Percentiles rank a stretch among this genome's conserved stretches.
Evolutionary conservation across 495 filamentous ascomycete species (phyloP).

Genomic region (Daldinia caldariorum): DNA sequence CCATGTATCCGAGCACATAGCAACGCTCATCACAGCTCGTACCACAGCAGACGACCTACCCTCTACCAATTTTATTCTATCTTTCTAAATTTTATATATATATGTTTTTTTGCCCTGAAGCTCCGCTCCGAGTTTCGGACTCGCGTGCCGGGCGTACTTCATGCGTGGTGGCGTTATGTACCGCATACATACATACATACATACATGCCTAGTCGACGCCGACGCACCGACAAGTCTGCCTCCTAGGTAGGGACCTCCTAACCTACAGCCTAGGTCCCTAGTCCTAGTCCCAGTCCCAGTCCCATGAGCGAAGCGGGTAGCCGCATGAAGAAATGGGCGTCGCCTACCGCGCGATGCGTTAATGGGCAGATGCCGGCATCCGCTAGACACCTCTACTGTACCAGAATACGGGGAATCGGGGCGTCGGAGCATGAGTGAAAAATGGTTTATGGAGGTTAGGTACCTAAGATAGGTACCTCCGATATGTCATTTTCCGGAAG

Average conservation of each 20-base stretch:
- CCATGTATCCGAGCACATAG: no score
- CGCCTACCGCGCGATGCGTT: slow-evolving; percentile 12
- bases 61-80: background rate
- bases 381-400: background rate
- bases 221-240: no score
- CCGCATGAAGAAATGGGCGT: slow-evolving; percentile 18
- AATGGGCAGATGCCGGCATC: slow-evolving; percentile 2
- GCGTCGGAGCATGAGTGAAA: slow-evolving; percentile 1
- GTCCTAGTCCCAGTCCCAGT: background rate
- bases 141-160: slow-evolving; percentile 10
- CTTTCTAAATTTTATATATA: background rate
- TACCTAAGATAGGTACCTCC: background rate
- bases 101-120: background rate
- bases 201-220: no score
- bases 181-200: no score
- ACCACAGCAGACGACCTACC: background rate
- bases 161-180: background rate
- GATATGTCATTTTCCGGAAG: slow-evolving; percentile 1
- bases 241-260: no score
- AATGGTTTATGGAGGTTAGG: background rate
- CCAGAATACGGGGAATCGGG: slow-evolving; percentile 21
- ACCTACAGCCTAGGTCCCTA: no score
- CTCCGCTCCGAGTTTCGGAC: slow-evolving; percentile 18
- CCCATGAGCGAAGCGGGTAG: slow-evolving; percentile 20
- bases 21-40: background rate